A percentile compares a stretch with the other conserved stretches of the same genome.
Conservation (phyloP, 1,284 basidiomycete species). For the Tilletia horrida region DNA sequence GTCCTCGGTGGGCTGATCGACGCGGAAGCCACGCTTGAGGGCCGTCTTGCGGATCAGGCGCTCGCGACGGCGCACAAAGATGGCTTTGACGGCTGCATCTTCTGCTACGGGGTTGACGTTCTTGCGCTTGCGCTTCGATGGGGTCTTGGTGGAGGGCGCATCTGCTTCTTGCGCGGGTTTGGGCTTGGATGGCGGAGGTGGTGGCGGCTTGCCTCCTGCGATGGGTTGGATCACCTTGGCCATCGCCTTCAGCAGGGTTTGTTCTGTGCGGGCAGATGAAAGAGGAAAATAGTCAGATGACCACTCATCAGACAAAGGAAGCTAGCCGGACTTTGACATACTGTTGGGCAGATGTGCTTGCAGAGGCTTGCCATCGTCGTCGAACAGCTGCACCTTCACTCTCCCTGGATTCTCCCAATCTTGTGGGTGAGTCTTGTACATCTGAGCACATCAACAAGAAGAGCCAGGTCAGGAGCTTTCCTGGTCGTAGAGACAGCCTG, state of each 20-base stretch:
- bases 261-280: conserved; percentile 61
- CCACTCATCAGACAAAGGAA: background rate
- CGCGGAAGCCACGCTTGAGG: conserved; percentile 14
- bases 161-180: background rate
- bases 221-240: conserved; percentile 39
- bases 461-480: background rate
- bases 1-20: conserved; percentile 31
- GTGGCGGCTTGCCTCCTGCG: conserved; percentile 43
- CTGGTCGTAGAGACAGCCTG: background rate
- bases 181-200: conserved; percentile 22
- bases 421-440: conserved; percentile 78
- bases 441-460: conserved; percentile 37
- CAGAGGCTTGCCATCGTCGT: conserved; percentile 71
- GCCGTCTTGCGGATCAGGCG: conserved; percentile 17
- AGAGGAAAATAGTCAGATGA: background rate
- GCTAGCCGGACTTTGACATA: conserved; percentile 16
- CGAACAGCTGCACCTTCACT: conserved; percentile 78
- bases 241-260: conserved; percentile 63
- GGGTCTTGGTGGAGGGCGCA: background rate
- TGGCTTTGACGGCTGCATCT: background rate
- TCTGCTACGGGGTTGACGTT: background rate
- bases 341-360: conserved; percentile 66
- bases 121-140: background rate
- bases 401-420: conserved; percentile 85
- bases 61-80: background rate